A percentile compares a stretch with the other conserved stretches of the same genome.
Conservation (phyloP, 192 early-diverging fungal species). For the Chytriomyces confervae region DNA sequence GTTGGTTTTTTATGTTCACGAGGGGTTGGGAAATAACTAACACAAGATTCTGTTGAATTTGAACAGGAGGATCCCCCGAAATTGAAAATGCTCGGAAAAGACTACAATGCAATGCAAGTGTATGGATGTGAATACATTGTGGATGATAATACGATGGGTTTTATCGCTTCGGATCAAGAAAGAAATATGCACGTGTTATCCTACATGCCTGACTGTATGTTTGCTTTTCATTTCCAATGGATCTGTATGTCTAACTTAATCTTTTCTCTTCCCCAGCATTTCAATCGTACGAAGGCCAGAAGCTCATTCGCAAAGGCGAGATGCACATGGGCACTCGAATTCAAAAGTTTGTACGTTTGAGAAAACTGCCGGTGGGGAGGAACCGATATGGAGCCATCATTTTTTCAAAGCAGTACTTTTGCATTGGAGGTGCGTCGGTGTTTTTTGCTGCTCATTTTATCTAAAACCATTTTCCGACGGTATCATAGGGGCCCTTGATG, state of each 20-base stretch:
- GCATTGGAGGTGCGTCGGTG: conserved; percentile 37
- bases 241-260: neutral
- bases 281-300: conserved; percentile 86
- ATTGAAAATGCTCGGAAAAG: conserved; percentile 85
- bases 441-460: conserved; percentile 22
- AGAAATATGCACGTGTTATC: conserved; percentile 81
- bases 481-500: conserved; percentile 69
- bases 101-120: conserved; percentile 80
- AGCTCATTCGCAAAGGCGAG: conserved; percentile 88
- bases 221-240: neutral
- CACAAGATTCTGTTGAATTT: neutral
- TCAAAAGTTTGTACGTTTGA: conserved; percentile 68
- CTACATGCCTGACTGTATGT: conserved; percentile 87
- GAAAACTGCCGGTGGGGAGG: conserved; percentile 35
- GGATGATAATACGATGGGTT: conserved; percentile 70
- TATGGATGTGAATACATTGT: conserved; percentile 78
- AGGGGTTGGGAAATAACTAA: neutral
- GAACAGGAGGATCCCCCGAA: conserved; percentile 88
- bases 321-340: conserved; percentile 83
- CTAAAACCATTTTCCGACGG: conserved; percentile 15
- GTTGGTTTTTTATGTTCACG: conserved; percentile 45
- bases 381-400: conserved; percentile 37
- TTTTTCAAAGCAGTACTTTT: conserved; percentile 42
- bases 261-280: conserved; percentile 61
- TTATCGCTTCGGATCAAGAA: conserved; percentile 84